phyloP scores from a whole-genome alignment of 352 stramenopile genomes.

The Globisporangium mamillatum region DNA sequence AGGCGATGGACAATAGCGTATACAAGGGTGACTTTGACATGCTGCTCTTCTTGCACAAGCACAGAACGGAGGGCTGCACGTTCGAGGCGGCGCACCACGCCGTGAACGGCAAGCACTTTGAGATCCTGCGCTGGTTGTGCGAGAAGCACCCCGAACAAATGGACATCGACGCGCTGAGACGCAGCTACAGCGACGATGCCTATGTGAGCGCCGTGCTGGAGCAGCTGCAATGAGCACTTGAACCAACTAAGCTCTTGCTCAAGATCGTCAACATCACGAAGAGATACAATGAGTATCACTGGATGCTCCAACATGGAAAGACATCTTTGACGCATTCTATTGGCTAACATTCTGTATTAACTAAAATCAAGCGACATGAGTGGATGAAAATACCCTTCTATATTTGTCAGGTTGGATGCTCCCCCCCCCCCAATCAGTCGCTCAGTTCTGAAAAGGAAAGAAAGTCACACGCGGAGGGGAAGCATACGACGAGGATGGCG shows the following conservation, averaged over 20 bases:
- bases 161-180: neutral
- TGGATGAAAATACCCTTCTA: neutral
- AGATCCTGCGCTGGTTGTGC: slow-evolving; percentile 15
- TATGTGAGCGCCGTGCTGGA: slow-evolving; percentile 6
- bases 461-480: neutral
- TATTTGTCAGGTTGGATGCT: neutral
- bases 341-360: neutral
- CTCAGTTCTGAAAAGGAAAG: too few relatives aligned
- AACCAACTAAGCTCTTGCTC: neutral
- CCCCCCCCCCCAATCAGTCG: neutral
- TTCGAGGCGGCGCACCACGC: slow-evolving; percentile 8
- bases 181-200: neutral
- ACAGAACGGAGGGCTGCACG: slow-evolving; percentile 13
- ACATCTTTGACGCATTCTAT: neutral
- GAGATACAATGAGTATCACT: neutral
- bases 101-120: slow-evolving; percentile 14
- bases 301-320: neutral
- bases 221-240: neutral
- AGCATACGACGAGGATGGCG: neutral
- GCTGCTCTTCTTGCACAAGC: slow-evolving; percentile 21
- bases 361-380: neutral
- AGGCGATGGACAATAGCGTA: slow-evolving; percentile 27
- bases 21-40: slow-evolving; percentile 27
- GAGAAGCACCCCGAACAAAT: slow-evolving; percentile 3
- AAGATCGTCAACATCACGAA: neutral